Evolutionary conservation across 305 asterid genomes (phyloP).

Genomic region (Solanum chacoense): DNA sequence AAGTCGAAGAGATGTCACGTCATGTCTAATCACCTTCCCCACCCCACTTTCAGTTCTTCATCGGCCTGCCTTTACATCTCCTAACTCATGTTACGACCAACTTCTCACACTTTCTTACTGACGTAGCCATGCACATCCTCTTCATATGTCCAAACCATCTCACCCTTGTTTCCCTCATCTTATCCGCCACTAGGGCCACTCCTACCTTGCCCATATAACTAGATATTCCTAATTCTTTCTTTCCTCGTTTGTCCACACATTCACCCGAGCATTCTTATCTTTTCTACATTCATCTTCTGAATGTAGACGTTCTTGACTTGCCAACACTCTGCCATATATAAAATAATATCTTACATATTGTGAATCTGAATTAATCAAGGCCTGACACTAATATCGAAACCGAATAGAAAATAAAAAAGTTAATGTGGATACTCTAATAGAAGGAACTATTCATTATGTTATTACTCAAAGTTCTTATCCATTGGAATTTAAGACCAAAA

Average conservation of each 20-base stretch:
- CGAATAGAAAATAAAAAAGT: no score
- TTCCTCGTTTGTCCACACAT: neutral
- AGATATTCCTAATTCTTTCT: no score
- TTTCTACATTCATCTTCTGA: neutral
- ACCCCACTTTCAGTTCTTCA: neutral
- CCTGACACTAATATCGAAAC: no score
- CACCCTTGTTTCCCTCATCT: neutral
- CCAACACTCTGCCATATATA: neutral
- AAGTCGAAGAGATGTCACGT: neutral
- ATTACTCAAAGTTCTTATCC: neutral
- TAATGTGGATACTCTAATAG: neutral
- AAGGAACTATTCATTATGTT: neutral
- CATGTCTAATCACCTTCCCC: neutral
- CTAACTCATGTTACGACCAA: neutral
- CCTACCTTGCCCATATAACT: no score
- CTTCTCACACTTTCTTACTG: neutral
- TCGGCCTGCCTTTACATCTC: neutral
- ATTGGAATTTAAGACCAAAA: neutral
- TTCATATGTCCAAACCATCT: neutral
- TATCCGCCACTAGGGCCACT: neutral
- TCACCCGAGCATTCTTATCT: neutral
- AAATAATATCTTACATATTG: neutral
- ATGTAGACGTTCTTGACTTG: neutral
- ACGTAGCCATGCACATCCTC: neutral
- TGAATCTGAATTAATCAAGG: no score